Base-by-base conservation (phyloP, 139 green algal species). In the Closterium sp. region DNA sequence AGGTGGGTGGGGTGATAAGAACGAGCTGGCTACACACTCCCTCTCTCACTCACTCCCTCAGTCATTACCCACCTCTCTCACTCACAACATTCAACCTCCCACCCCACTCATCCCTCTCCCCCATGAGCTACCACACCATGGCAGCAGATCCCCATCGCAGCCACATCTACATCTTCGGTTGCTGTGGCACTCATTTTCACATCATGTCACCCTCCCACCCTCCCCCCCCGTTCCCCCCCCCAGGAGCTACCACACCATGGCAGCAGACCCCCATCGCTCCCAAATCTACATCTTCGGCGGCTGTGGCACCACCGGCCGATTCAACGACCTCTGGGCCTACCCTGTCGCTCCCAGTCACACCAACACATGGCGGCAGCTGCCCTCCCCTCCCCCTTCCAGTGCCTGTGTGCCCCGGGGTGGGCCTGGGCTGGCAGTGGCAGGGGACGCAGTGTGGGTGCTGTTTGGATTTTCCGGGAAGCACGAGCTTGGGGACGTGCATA, bases 231-330 rank as follows among this genome's bases (percentile, higher is more conserved):
- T n/a, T 42, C 34, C 34, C 34, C 34, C 34, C 34, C 1, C 31
- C 38, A 91, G 88, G 42, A 95, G 90, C 89, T 96, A 95, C 89
- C 95, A 96, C 50, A 70, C 94, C 31, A 94, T 94, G 92, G 89
- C 89, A 24, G 89, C 90, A 4, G 87, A 91, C 11, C 10, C 32
- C 11, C 27, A 90, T 22, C 85, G 38, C 13, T 2, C 3, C 24
- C 93, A 92, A 62, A 34, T 97, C 10, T 97, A 96, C 87, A 86
- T 96, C 9, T 97, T 97, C 90, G 96, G 96, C 30, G 96, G 96
- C 27, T 97, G 96, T 90, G 95, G 95, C 9, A 95, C 1, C 95
- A 50, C 38, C 38, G 38, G 38, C 7, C 38, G 38, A 4, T 92
- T 97, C 24, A 93, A 90, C 91, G 96, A 97, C 89, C 90, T 97